Evolutionary conservation across 2,329 filamentous ascomycete genomes (phyloP).

Genomic region (Colletotrichum sp.): DNA sequence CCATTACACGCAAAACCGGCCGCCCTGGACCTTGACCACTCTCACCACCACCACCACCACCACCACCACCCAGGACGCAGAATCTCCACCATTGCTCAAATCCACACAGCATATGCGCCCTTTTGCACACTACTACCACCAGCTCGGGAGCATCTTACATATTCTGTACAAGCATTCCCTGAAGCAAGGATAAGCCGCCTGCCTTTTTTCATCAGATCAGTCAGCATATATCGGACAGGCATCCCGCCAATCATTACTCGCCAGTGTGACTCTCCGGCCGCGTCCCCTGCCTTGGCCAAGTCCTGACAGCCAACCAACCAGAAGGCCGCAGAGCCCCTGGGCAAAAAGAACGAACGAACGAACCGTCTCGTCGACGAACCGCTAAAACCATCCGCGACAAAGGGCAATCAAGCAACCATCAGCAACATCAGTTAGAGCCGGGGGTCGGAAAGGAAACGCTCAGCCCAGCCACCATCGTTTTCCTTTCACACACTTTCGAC

Average conservation of each 20-base stretch:
- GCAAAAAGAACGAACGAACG: background rate
- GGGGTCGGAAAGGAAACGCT: background rate
- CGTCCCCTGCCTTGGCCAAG: background rate
- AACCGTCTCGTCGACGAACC: background rate
- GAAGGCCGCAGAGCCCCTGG: background rate
- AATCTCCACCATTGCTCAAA: background rate
- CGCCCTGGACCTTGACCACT: background rate
- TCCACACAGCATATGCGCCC: background rate
- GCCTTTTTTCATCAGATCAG: background rate
- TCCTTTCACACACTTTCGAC: background rate
- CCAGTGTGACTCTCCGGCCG: background rate
- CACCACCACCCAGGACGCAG: background rate
- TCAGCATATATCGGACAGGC: background rate
- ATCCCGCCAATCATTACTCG: slow-evolving; percentile 10
- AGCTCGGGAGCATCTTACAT: background rate
- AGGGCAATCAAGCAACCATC: background rate
- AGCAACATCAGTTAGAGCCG: background rate
- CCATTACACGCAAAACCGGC: background rate
- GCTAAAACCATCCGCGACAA: background rate
- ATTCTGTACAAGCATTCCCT: background rate
- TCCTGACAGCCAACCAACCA: background rate
- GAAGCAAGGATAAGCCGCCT: background rate
- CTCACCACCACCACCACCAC: background rate
- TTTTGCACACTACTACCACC: background rate
- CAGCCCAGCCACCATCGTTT: background rate